Evolutionary conservation across 1,284 basidiomycete genomes (phyloP), one percentile per base, ranked within the genome.

Genomic region (Irpex sp.): DNA sequence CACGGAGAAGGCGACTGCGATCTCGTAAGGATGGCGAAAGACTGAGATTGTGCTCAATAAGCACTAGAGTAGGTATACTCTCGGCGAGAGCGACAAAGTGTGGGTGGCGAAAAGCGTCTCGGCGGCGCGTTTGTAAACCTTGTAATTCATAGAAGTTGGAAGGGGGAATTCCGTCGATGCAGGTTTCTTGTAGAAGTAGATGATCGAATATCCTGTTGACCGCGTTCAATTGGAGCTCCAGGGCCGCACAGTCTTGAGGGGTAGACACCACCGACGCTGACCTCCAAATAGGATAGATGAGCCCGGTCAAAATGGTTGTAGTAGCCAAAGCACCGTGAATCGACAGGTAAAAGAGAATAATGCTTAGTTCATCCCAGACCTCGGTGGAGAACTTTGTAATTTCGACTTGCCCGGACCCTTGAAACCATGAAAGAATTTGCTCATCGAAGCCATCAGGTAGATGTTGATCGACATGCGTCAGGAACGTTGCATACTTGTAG

Each of bases 271-370:
- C 72, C 11, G 85, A 82, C 11, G 79, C 83, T 13, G 81, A 75
- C 57, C 81, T 77, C 91, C 91, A 93, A 3, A 85, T 84, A 17
- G 89, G 89, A 72, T 91, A 93, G 13, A 92, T 82, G 15, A 93
- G 73, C 19, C 91, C 89, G 62, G 82, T 78, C 44, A 93, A 76
- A 40, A 93, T 81, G 0, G 89, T 91, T 1, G 89, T 88, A 4
- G 87, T 86, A 59, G 83, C 82, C 31, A 93, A 75, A 3, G 89
- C 86, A 21, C 88, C 89, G 62, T 84, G 83, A 21, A 87, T 81
- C n/a, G 81, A 81, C 21, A 93, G 78, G 70, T 87, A 84, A 1
- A 91, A 72, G 2, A 92, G 76, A 1, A 91, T 82, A 4, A 83
- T 77, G 2, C 78, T 82, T 58, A 90, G 76, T 37, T 88, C 79